Conservation (phyloP, 2,329 filamentous ascomycete genomes). For the Onygenales sp. region DNA sequence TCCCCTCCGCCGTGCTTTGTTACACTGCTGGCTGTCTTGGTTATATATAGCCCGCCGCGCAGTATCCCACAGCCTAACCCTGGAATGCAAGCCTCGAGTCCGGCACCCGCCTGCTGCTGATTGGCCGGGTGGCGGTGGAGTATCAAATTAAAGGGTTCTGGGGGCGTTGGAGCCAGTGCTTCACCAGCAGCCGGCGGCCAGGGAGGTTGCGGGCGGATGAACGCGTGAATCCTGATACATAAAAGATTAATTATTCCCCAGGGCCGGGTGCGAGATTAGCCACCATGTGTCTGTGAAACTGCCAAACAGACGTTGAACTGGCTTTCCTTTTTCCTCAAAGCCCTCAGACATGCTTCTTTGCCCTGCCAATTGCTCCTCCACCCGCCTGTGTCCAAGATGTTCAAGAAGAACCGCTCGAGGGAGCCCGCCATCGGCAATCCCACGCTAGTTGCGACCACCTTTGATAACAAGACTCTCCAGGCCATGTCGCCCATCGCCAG, state of each 20-base stretch:
- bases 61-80: too few species aligned
- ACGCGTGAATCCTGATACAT: constrained; percentile 1
- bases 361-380: too few species aligned
- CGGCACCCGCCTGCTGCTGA: neutral
- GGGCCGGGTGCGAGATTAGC: too few species aligned
- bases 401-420: constrained; percentile 42
- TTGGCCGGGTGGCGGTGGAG: neutral
- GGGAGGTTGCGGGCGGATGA: neutral
- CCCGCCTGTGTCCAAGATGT: constrained; percentile 33
- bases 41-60: too few species aligned
- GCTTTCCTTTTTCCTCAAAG: too few species aligned
- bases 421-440: constrained; percentile 37
- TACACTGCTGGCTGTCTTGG: too few species aligned
- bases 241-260: constrained; percentile 2
- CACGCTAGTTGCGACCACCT: constrained; percentile 35
- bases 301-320: too few species aligned
- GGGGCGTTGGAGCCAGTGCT: neutral
- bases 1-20: too few species aligned
- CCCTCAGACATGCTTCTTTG: too few species aligned
- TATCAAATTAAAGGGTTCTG: constrained; percentile 1
- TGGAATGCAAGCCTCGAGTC: too few species aligned
- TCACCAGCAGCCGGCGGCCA: neutral
- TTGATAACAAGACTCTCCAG: constrained; percentile 36
- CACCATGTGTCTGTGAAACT: too few species aligned
- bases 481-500: constrained; percentile 22